phyloP scores from a whole-genome alignment of 257 asterid genomes.

The Solanum chiquidenum region DNA sequence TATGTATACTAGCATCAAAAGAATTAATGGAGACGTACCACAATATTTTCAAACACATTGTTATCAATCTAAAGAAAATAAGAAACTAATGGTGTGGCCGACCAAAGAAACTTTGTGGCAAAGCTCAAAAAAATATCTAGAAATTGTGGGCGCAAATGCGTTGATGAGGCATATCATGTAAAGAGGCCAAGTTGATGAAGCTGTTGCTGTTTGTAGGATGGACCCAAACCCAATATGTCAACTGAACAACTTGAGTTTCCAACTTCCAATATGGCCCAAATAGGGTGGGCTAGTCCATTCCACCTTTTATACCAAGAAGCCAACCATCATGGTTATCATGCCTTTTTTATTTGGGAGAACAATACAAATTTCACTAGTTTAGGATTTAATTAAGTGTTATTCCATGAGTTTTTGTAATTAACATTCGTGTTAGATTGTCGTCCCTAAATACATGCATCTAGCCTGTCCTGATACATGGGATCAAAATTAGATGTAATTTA shows the following conservation, averaged over 20 bases:
- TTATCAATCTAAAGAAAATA: background rate
- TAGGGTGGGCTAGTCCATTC: background rate
- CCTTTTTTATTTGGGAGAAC: fast-evolving
- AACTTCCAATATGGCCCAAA: background rate
- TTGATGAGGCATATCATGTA: background rate
- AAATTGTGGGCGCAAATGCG: background rate
- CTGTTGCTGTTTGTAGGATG: background rate
- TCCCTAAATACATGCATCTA: background rate
- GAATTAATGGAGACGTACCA: background rate
- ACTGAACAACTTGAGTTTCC: background rate
- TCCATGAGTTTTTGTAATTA: fast-evolving
- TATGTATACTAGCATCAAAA: background rate
- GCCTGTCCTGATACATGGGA: too few species aligned
- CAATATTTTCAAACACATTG: background rate
- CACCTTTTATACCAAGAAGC: background rate
- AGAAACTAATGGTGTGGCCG: background rate
- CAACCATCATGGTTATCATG: background rate
- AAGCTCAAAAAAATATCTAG: background rate
- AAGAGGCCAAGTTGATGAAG: background rate
- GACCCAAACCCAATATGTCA: background rate
- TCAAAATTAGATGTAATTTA: too few species aligned
- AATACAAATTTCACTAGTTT: too few species aligned
- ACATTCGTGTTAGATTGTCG: fast-evolving
- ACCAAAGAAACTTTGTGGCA: background rate
- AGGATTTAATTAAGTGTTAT: too few species aligned